Evolutionary conservation across 2,329 filamentous ascomycete genomes (phyloP).

Genomic region (Beauveria brongniartii): DNA sequence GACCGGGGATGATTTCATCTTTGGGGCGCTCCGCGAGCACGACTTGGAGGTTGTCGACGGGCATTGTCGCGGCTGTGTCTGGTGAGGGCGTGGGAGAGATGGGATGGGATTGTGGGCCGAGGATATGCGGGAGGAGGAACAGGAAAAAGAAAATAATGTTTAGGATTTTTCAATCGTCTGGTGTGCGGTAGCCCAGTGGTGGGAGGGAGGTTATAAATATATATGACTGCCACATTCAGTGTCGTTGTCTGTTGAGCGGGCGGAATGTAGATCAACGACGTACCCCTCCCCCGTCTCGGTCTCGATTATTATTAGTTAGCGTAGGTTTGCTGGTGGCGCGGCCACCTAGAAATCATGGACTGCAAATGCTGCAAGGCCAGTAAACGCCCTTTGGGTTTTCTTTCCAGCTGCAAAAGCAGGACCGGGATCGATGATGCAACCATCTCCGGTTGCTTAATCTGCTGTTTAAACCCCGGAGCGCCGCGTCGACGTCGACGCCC

Average conservation of each 20-base stretch:
- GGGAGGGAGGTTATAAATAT: background rate
- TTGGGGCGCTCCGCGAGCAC: slow-evolving; percentile 57
- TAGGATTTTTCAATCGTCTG: background rate
- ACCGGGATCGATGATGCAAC: background rate
- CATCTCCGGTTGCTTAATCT: background rate
- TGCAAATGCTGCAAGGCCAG: no score
- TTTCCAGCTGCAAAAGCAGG: background rate
- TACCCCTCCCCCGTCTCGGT: background rate
- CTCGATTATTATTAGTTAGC: background rate
- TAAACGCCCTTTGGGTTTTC: no score
- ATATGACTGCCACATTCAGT: background rate
- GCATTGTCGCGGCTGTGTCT: slow-evolving; percentile 24
- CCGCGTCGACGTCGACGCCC: background rate
- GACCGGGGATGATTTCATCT: slow-evolving; percentile 51
- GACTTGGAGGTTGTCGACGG: slow-evolving; percentile 39
- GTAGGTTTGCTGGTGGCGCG: background rate
- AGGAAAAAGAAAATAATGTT: background rate
- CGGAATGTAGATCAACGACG: background rate
- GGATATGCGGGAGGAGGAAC: background rate
- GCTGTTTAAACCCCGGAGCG: background rate
- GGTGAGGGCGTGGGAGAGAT: no score
- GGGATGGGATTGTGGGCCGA: background rate
- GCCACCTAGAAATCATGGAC: background rate
- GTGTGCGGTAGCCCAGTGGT: background rate
- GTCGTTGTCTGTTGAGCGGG: background rate